Percentiles rank a stretch among this genome's conserved stretches.
Evolutionary conservation across 768 basidiomycete species (phyloP).

Genomic region (Terana coerulea): DNA sequence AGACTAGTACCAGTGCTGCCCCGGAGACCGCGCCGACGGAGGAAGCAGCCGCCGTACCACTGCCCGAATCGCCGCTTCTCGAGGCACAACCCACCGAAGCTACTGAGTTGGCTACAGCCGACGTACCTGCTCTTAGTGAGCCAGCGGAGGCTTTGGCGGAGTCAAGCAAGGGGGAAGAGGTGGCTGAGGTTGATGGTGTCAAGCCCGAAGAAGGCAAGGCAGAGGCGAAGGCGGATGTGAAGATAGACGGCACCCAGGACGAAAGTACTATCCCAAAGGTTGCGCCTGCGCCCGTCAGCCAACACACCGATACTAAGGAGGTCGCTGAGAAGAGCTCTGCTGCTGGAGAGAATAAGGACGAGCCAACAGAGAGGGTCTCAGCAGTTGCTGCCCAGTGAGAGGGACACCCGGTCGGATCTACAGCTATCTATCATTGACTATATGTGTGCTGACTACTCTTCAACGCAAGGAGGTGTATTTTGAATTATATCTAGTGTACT

Average conservation of each 20-base stretch:
- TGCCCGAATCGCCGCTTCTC: conserved; percentile 35
- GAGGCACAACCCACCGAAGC: conserved; percentile 25
- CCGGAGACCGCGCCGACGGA: conserved; percentile 4
- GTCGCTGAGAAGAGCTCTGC: neutral
- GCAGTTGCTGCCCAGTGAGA: neutral
- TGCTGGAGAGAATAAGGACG: neutral
- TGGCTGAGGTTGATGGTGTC: conserved; percentile 24
- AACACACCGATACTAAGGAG: neutral
- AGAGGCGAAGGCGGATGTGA: neutral
- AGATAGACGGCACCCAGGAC: neutral
- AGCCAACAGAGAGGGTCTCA: neutral
- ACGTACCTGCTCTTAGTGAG: conserved; percentile 4
- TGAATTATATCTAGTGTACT: conserved; percentile 8
- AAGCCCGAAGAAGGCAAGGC: conserved; percentile 31
- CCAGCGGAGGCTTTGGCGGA: conserved; percentile 24
- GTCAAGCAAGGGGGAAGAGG: conserved; percentile 27
- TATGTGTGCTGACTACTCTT: conserved; percentile 5
- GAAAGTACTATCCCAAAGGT: neutral
- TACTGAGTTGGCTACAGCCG: conserved; percentile 12
- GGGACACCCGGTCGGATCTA: conserved; percentile 9
- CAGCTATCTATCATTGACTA: conserved; percentile 5
- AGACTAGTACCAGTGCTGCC: conserved; percentile 10
- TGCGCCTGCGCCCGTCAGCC: neutral
- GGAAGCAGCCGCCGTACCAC: conserved; percentile 32
- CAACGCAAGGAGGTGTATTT: conserved; percentile 10